phyloP scores from a whole-genome alignment of 495 filamentous ascomycete genomes.

The Glarea lozoyensis region DNA sequence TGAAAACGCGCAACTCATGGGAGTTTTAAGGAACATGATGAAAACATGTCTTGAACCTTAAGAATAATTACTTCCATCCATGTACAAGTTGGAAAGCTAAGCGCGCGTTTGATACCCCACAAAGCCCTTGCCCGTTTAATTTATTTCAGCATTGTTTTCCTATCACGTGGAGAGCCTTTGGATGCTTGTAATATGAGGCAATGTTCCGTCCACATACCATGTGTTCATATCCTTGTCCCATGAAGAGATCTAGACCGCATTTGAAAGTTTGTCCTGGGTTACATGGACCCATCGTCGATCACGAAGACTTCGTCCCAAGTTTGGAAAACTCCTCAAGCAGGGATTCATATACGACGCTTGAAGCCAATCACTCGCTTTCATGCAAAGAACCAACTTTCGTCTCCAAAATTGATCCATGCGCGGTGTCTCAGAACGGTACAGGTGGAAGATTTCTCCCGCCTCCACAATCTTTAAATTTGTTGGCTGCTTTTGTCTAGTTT shows the following conservation, averaged over 20 bases:
- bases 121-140: not conserved
- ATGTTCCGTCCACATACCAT: too few species aligned
- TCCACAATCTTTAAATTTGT: too few species aligned
- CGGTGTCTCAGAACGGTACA: too few species aligned
- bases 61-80: not conserved
- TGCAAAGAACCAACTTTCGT: too few species aligned
- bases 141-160: not conserved
- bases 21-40: conserved; percentile 86
- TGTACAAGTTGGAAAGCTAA: not conserved
- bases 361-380: not conserved
- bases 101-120: conserved; percentile 4
- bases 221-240: not conserved
- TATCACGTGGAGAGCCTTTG: too few species aligned
- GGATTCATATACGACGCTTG: too few species aligned
- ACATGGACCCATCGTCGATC: conserved; percentile 1
- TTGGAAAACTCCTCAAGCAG: not conserved
- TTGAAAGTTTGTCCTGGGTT: conserved; percentile 3
- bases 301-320: not conserved
- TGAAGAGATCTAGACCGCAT: conserved; percentile 1
- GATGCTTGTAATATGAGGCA: too few species aligned
- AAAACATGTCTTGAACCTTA: conserved; percentile 50
- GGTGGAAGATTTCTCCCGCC: too few species aligned
- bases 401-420: too few species aligned
- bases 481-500: too few species aligned
- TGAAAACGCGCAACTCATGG: conserved; percentile 85